Evolutionary conservation across 768 basidiomycete species (phyloP).

Genomic region (Leccinum truebloodii): DNA sequence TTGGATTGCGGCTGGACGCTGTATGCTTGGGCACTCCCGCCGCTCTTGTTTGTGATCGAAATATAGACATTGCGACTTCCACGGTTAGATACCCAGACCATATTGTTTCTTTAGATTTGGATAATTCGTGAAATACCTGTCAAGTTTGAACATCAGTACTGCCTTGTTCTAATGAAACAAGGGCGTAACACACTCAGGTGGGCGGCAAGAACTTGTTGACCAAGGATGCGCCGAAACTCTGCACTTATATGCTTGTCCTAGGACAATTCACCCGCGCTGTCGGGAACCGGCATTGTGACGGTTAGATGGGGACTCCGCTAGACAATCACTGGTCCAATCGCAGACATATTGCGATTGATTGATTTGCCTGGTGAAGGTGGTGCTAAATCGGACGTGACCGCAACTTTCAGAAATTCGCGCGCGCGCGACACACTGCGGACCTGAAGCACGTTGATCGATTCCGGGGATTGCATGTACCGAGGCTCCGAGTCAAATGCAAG

Average conservation of each 20-base stretch:
- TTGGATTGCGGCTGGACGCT: not conserved
- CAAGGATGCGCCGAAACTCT: not conserved
- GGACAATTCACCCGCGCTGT: not conserved
- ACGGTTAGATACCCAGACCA: conserved; percentile 23
- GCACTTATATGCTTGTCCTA: not conserved
- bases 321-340: too few species aligned
- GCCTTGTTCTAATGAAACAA: not conserved
- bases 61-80: not conserved
- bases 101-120: not conserved
- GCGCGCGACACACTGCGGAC: too few species aligned
- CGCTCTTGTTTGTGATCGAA: conserved; percentile 9
- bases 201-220: not conserved
- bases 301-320: too few species aligned
- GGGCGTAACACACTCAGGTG: not conserved
- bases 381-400: too few species aligned
- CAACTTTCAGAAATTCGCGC: too few species aligned
- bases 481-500: too few species aligned
- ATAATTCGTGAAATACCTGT: not conserved
- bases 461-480: not conserved
- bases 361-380: too few species aligned
- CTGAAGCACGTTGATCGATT: not conserved
- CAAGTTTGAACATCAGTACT: not conserved
- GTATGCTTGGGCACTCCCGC: not conserved
- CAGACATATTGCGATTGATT: too few species aligned
- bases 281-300: too few species aligned